These are phyloP conservation scores for Coelastrella sp. DNA, from an alignment of 139 green algal species.

Conservation along the genomic window DNA sequence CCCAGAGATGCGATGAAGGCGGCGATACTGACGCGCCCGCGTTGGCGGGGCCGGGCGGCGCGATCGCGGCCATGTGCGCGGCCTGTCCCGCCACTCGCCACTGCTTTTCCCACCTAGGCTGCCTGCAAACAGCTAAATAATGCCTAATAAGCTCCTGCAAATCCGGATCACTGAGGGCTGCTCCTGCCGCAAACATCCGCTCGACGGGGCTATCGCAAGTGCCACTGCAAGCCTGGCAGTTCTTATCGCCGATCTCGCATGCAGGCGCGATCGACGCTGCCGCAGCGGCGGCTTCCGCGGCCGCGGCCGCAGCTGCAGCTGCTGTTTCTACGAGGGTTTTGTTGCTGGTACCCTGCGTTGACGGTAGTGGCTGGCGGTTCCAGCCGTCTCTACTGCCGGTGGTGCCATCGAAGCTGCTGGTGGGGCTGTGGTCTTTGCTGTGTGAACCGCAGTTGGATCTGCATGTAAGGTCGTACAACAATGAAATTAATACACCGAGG, in stretches of 20 bases:
- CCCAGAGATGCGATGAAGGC: neutral
- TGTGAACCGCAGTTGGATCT: neutral
- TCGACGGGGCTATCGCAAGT: conserved; percentile 32
- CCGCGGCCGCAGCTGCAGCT: conserved; percentile 7
- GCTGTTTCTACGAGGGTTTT: neutral
- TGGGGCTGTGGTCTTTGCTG: neutral
- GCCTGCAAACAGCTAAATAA: neutral
- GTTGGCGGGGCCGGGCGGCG: too few species aligned
- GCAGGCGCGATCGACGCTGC: conserved; percentile 18
- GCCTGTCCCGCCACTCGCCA: neutral
- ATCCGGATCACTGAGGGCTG: neutral
- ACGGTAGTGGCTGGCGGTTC: neutral
- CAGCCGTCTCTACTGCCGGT: neutral
- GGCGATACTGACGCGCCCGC: neutral
- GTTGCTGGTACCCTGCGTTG: neutral
- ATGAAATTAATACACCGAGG: neutral
- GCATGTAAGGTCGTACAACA: neutral
- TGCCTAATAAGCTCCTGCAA: conserved; percentile 3
- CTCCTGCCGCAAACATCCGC: conserved; percentile 2
- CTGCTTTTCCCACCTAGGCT: neutral
- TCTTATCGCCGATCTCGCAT: neutral
- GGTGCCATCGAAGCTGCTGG: neutral
- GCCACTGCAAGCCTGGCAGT: conserved; percentile 1
- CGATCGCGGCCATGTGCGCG: neutral
- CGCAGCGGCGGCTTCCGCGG: neutral